Percentiles rank a stretch among this genome's conserved stretches.
These are phyloP conservation scores for Neurospora sublineolata DNA, from an alignment of 495 filamentous ascomycete species.

Conservation along the genomic window DNA sequence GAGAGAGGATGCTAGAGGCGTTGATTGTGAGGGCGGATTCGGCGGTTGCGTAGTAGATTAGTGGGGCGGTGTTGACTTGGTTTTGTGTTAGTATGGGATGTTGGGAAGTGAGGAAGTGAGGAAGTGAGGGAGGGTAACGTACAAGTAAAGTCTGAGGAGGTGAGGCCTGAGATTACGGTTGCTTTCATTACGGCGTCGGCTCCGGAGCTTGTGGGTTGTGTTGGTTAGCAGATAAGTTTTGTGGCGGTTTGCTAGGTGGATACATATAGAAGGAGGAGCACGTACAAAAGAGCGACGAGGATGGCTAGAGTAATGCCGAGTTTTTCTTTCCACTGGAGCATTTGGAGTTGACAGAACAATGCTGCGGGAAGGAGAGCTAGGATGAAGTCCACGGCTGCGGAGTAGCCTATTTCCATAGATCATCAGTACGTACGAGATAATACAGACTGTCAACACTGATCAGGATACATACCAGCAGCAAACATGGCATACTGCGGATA, in stretches of 20 bases:
- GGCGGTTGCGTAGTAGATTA: constrained; percentile 24
- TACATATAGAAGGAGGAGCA: too few relatives aligned
- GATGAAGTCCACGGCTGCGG: constrained; percentile 24
- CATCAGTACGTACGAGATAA: background rate
- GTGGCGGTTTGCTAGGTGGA: too few relatives aligned
- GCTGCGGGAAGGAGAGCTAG: constrained; percentile 26
- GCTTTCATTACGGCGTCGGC: constrained; percentile 21
- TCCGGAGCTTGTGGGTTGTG: constrained; percentile 12
- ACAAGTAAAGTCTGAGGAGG: constrained; percentile 19
- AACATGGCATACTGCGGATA: constrained; percentile 17
- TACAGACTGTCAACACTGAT: background rate
- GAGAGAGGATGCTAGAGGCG: constrained; percentile 26
- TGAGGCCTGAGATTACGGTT: constrained; percentile 14
- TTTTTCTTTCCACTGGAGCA: constrained; percentile 24
- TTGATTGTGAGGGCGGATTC: constrained; percentile 26
- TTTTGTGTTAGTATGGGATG: background rate
- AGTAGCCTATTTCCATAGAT: constrained; percentile 16
- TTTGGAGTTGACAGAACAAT: constrained; percentile 22
- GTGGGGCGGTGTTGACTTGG: constrained; percentile 14
- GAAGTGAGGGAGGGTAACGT: background rate
- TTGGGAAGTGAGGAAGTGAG: background rate
- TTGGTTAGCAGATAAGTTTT: too few relatives aligned
- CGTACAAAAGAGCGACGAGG: constrained; percentile 32
- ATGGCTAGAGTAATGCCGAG: constrained; percentile 28
- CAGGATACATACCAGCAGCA: constrained; percentile 10